These are phyloP conservation scores for Salvia rosmarinus DNA, from an alignment of 257 asterid species.

Conservation along the genomic window DNA sequence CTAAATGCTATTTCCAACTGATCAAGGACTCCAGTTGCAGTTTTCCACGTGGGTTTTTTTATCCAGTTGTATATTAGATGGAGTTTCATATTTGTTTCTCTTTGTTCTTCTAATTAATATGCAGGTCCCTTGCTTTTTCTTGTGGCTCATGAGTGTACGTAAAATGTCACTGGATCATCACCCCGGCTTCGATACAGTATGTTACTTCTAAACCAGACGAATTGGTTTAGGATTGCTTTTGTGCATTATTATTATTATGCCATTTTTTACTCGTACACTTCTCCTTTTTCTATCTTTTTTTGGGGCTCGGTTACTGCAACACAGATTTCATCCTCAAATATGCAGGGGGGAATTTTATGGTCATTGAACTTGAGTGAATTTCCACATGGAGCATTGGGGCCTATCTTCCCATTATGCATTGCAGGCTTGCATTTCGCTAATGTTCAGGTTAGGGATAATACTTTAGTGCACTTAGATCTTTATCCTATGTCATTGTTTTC, in stretches of 20 bases:
- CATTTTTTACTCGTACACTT: background rate
- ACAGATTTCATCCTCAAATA: slow-evolving; percentile 24
- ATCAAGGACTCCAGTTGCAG: background rate
- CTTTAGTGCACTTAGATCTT: slow-evolving; percentile 1
- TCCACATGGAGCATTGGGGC: slow-evolving; percentile 77
- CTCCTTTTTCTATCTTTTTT: background rate
- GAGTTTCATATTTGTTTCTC: slow-evolving; percentile 20
- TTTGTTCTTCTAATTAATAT: slow-evolving; percentile 26
- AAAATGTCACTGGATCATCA: slow-evolving; percentile 86
- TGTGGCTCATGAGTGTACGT: slow-evolving; percentile 71
- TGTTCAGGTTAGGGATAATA: slow-evolving; percentile 62
- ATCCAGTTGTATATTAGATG: slow-evolving; percentile 8
- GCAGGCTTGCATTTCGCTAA: slow-evolving; percentile 75
- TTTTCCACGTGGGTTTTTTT: background rate
- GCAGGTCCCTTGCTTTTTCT: slow-evolving; percentile 84
- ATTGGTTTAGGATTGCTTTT: background rate
- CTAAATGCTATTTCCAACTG: slow-evolving; percentile 11
- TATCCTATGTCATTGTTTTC: slow-evolving; percentile 9
- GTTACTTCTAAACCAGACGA: slow-evolving; percentile 33
- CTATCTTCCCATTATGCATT: slow-evolving; percentile 70
- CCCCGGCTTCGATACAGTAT: slow-evolving; percentile 92
- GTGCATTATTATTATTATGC: slow-evolving; percentile 8
- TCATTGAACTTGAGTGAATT: slow-evolving; percentile 82
- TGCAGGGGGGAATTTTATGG: slow-evolving; percentile 91
- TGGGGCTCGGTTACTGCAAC: slow-evolving; percentile 12